Conservation (phyloP, 805 yeast genomes). For the Wickerhamiella nectarea region DNA sequence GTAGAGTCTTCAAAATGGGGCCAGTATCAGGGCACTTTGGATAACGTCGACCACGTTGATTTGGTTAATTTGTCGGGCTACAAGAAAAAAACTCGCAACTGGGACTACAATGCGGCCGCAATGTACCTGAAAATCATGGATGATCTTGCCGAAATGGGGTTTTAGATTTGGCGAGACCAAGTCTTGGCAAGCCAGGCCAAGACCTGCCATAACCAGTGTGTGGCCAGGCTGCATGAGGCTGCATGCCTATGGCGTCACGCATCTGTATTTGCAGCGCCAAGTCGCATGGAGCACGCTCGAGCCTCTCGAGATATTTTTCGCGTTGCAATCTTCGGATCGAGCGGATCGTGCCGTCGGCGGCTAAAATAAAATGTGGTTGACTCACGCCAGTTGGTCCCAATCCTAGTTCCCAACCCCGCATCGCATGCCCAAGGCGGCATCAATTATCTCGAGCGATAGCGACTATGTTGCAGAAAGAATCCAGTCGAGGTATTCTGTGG, state of each 20-base stretch:
- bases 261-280: no score
- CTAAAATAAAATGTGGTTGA: no score
- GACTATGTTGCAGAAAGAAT: neutral
- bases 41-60: constrained; percentile 73
- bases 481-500: constrained; percentile 16
- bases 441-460: neutral
- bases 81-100: constrained; percentile 23
- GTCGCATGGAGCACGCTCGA: no score
- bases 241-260: no score
- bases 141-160: constrained; percentile 44
- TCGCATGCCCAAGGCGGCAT: neutral
- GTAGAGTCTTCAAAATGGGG: constrained; percentile 77
- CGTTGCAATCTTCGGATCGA: no score
- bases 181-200: no score
- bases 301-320: no score
- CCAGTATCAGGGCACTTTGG: constrained; percentile 59
- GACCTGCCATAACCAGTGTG: no score
- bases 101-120: constrained; percentile 49
- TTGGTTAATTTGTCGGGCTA: constrained; percentile 51
- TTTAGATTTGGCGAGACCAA: no score
- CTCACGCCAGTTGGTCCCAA: no score
- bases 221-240: no score
- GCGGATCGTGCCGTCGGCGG: no score
- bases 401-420: neutral
- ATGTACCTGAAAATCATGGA: constrained; percentile 58